These are phyloP conservation scores for Trichoderma pleuroti DNA, from an alignment of 2,329 filamentous ascomycete genomes.

Conservation along the genomic window DNA sequence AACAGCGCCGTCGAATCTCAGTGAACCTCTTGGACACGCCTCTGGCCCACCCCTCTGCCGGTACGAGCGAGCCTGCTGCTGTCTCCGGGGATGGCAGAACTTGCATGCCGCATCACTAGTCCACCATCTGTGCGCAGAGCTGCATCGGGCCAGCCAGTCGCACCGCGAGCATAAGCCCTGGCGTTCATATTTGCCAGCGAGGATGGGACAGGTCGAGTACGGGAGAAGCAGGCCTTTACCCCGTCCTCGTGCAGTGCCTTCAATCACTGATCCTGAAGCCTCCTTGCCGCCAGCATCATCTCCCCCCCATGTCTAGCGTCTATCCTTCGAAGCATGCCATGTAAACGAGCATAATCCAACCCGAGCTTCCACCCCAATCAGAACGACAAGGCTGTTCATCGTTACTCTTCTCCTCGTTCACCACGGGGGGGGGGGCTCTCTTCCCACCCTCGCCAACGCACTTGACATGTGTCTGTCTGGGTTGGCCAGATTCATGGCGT, in stretches of 20 bases:
- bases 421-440: not conserved
- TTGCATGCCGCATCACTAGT: not conserved
- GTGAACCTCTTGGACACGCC: not conserved
- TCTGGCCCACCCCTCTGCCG: not conserved
- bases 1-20: not conserved
- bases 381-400: not conserved
- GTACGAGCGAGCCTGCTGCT: not conserved
- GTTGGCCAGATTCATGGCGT: not conserved
- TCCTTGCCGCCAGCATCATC: not conserved
- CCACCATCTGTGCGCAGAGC: not conserved
- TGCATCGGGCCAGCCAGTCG: not conserved
- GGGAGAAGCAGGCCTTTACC: not conserved
- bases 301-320: not conserved
- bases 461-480: not conserved
- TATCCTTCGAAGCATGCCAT: not conserved
- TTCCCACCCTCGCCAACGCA: not conserved
- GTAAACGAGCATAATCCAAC: not conserved
- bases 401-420: not conserved
- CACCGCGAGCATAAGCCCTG: not conserved
- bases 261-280: not conserved
- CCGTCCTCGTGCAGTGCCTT: not conserved
- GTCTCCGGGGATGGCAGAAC: not conserved
- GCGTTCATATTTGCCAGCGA: not conserved
- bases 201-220: not conserved
- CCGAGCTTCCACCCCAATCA: not conserved